Conservation (phyloP, 1,284 basidiomycete species). For the Paramarasmius palmivorus region DNA sequence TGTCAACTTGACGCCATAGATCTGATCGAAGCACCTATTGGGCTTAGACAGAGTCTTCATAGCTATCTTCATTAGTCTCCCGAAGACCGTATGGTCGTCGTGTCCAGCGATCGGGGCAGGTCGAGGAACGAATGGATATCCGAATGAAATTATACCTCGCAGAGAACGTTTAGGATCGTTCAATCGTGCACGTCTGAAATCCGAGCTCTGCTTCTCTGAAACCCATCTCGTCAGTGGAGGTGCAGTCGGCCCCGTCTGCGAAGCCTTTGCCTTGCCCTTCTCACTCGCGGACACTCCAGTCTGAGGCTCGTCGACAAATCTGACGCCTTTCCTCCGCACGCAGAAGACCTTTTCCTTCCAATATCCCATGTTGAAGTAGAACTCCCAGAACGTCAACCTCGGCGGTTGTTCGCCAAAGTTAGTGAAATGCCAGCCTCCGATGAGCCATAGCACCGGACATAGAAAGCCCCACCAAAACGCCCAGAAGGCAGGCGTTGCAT, state of each 20-base stretch:
- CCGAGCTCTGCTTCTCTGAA: conserved; percentile 42
- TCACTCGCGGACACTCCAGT: conserved; percentile 18
- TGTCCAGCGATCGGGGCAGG: conserved; percentile 21
- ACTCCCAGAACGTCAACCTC: conserved; percentile 40
- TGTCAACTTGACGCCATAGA: conserved; percentile 41
- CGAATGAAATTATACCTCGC: conserved; percentile 41
- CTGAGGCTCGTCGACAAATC: neutral
- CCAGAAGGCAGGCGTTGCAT: conserved; percentile 49
- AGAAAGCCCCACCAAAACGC: conserved; percentile 73
- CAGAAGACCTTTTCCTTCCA: conserved; percentile 32
- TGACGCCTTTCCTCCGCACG: conserved; percentile 18
- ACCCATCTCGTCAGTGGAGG: conserved; percentile 44
- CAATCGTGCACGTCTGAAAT: conserved; percentile 38
- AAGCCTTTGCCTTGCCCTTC: conserved; percentile 4
- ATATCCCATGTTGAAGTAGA: conserved; percentile 37
- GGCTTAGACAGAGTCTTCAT: conserved; percentile 30
- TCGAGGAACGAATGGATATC: conserved; percentile 45
- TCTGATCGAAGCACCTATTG: conserved; percentile 37
- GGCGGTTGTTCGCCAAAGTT: conserved; percentile 42
- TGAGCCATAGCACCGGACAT: conserved; percentile 66
- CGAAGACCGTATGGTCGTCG: conserved; percentile 13
- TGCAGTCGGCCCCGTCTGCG: neutral
- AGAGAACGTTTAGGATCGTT: conserved; percentile 45
- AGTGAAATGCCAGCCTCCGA: conserved; percentile 71
- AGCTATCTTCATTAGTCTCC: conserved; percentile 15